These are phyloP conservation scores for Aegle marmelos DNA, from an alignment of 345 rosid species.

Conservation along the genomic window DNA sequence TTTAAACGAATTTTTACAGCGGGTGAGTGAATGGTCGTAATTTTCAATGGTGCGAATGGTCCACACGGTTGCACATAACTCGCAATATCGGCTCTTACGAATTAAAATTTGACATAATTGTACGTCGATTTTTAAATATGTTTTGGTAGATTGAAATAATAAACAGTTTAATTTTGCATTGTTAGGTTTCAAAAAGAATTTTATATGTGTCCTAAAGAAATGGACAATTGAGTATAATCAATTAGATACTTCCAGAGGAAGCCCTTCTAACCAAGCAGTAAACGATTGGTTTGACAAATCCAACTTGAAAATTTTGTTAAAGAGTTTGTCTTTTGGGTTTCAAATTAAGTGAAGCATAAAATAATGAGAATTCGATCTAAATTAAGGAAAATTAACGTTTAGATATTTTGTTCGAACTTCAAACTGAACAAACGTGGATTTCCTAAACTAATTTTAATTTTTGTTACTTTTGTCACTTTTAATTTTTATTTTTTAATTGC, in stretches of 20 bases:
- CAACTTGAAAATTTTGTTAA: no score
- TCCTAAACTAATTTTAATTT: not conserved
- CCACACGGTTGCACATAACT: not conserved
- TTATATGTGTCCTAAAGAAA: not conserved
- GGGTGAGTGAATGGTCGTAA: not conserved
- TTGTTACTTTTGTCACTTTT: no score
- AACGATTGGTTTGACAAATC: not conserved
- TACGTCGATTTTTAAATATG: no score
- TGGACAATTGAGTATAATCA: no score
- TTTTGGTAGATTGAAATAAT: not conserved
- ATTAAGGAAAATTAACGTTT: not conserved
- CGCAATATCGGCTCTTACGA: not conserved
- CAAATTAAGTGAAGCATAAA: not conserved
- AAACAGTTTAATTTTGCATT: not conserved
- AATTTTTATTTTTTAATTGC: no score
- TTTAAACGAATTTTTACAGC: not conserved
- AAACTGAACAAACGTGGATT: no score
- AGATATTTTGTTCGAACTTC: not conserved
- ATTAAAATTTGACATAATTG: not conserved
- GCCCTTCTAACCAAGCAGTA: no score
- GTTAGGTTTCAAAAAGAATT: no score
- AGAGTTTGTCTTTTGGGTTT: no score
- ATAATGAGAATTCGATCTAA: no score
- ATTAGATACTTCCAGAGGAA: no score
- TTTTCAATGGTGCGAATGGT: not conserved